Evolutionary conservation across 257 asterid species (phyloP).

Genomic region (Lycium barbarum): DNA sequence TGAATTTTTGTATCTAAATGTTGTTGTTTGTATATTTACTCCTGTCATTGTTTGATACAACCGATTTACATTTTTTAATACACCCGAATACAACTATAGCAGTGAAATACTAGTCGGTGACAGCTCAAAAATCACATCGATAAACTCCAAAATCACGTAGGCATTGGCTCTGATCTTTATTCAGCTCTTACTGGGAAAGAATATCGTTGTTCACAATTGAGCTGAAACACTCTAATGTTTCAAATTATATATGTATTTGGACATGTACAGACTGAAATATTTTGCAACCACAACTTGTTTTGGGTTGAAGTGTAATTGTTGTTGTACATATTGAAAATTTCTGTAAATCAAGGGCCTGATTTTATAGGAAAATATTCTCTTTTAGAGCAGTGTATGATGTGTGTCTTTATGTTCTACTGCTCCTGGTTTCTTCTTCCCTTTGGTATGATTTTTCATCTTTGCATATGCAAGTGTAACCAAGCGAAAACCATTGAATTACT

Average conservation of each 20-base stretch:
- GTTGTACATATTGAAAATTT: neutral
- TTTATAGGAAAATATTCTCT: neutral
- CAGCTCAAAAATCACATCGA: too few species aligned
- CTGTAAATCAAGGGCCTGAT: neutral
- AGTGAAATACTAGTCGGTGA: too few species aligned
- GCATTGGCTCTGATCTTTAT: too few species aligned
- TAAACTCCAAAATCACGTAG: too few species aligned
- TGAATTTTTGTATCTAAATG: too few species aligned
- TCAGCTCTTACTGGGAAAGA: neutral
- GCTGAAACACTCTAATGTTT: neutral
- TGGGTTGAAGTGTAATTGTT: neutral
- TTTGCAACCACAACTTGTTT: conserved; percentile 2
- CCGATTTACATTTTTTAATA: too few species aligned
- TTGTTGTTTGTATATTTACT: too few species aligned
- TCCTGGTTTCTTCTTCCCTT: neutral
- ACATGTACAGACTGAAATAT: neutral
- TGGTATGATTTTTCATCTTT: neutral
- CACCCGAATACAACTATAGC: too few species aligned
- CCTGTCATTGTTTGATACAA: too few species aligned
- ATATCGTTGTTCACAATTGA: neutral
- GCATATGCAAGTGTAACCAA: neutral
- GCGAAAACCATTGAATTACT: neutral
- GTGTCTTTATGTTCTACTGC: neutral
- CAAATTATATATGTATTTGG: neutral
- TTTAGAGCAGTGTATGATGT: neutral